Evolutionary conservation across 371 early-diverging fungal genomes (phyloP).

Genomic region (Syncephalis plumigaleata): DNA sequence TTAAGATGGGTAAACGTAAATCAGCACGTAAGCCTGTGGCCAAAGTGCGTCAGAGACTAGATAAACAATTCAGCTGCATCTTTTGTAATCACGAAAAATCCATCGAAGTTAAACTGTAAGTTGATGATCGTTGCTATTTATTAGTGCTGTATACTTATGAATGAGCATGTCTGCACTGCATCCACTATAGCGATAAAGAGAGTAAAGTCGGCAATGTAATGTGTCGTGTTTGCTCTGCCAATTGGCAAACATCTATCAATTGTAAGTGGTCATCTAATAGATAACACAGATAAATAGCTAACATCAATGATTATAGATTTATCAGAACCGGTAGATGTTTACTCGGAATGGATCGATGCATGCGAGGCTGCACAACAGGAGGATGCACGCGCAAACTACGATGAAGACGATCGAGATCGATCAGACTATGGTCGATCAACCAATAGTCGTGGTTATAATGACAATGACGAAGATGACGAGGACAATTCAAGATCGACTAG

Average conservation of each 20-base stretch:
- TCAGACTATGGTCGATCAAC: background rate
- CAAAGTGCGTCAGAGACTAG: constrained; percentile 50
- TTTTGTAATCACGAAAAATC: constrained; percentile 82
- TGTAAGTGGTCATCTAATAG: constrained; percentile 22
- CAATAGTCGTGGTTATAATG: background rate
- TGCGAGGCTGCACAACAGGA: constrained; percentile 28
- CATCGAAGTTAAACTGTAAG: constrained; percentile 57
- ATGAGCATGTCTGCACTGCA: background rate
- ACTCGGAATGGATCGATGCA: constrained; percentile 74
- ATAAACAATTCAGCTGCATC: constrained; percentile 70
- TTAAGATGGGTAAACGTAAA: constrained; percentile 78
- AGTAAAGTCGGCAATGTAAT: constrained; percentile 40
- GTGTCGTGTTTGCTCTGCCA: constrained; percentile 60
- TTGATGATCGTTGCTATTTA: background rate
- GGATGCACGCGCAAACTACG: background rate
- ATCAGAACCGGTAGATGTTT: constrained; percentile 67
- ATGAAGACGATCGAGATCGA: background rate
- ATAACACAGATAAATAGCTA: background rate
- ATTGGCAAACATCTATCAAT: constrained; percentile 43
- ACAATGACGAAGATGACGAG: no score
- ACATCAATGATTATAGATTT: constrained; percentile 24
- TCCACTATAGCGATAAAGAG: constrained; percentile 17
- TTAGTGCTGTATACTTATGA: background rate
- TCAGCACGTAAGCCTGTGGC: constrained; percentile 52
- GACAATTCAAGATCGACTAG: background rate